Base-by-base conservation (phyloP, 1,139 yeast genomes). In the Protomyces lactucae-debilis region DNA sequence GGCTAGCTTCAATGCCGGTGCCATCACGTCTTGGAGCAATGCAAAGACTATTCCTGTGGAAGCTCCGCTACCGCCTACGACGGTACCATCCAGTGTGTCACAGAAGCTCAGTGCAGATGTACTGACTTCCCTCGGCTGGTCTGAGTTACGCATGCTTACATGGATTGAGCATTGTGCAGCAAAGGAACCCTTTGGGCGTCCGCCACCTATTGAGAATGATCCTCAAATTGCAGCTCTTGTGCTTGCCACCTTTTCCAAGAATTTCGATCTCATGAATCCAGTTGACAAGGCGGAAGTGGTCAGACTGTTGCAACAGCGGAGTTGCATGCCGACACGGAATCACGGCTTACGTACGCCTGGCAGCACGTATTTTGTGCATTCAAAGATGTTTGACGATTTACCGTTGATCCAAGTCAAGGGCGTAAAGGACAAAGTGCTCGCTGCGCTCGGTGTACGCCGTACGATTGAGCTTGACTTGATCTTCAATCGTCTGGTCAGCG, bases 381-480 rank as follows among this genome's bases (percentile, higher is more conserved):
- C 77, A 23, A 72, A 73, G 12, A 69, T 77, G 59, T 77, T 78
- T 66, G 79, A 80, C 0, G 71, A 75, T 60, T 67, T 77, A 18
- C 79, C 80, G 0, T 74, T 77, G 3, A 72, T 75, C 0, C 66
- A 69, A 9, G 64, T 74, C 40, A 66, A 65, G 36, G 70, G 71
- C 1, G 73, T 73, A 2, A 71, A 75, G 16, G 68, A 70, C 36
- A 66, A 67, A 32, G 72, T 78, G 67, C 70, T 78, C 43, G 67
- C 70, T 14, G 70, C 69, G 12, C 64, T 77, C 3, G 79, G 79
- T 0, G 70, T 77, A 32, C 73, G 80, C 39, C 76, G 74, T 66
- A 76, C 80, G 1, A 76, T 77, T 12, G 79, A 77, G 63, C 74
- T 77, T 72, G 72, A 72, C n/a, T 72, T 75, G 65, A 79, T 78